A percentile compares a stretch with the other conserved stretches of the same genome.
Conservation (phyloP, 306 rosid species). For the Quercus dentata region DNA sequence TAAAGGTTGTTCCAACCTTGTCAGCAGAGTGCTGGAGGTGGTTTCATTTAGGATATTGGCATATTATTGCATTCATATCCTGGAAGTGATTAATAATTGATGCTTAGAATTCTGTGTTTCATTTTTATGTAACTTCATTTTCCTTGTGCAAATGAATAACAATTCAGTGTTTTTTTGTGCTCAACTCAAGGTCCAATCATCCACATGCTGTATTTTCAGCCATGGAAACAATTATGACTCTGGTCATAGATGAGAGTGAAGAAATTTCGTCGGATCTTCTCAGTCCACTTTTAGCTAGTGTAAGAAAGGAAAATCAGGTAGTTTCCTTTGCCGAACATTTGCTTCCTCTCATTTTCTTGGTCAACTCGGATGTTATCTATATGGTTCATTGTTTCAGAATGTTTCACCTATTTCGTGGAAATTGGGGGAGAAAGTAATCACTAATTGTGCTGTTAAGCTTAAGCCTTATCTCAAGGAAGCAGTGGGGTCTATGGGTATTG, state of each 20-base stretch:
- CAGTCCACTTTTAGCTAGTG: conserved; percentile 47
- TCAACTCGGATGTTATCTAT: conserved; percentile 1
- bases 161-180: conserved; percentile 25
- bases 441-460: conserved; percentile 57
- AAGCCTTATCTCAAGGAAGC: conserved; percentile 47
- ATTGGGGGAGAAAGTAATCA: conserved; percentile 61
- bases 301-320: conserved; percentile 65
- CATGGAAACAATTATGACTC: conserved; percentile 65
- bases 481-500: conserved; percentile 43
- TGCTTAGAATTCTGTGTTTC: background rate
- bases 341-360: conserved; percentile 9
- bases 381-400: conserved; percentile 39
- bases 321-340: background rate
- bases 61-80: conserved; percentile 12
- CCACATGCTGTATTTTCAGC: conserved; percentile 39
- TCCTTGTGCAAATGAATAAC: conserved; percentile 17
- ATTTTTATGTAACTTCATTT: background rate
- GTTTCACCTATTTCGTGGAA: conserved; percentile 54
- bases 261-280: conserved; percentile 61
- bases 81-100: conserved; percentile 1
- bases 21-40: background rate
- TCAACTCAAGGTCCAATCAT: conserved; percentile 57
- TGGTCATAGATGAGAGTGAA: conserved; percentile 62
- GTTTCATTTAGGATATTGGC: background rate
- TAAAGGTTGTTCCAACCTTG: background rate